Percentiles rank a stretch among this genome's conserved stretches.
Conservation (phyloP, 2,329 filamentous ascomycete genomes). For the Thielaviopsis euricoi region DNA sequence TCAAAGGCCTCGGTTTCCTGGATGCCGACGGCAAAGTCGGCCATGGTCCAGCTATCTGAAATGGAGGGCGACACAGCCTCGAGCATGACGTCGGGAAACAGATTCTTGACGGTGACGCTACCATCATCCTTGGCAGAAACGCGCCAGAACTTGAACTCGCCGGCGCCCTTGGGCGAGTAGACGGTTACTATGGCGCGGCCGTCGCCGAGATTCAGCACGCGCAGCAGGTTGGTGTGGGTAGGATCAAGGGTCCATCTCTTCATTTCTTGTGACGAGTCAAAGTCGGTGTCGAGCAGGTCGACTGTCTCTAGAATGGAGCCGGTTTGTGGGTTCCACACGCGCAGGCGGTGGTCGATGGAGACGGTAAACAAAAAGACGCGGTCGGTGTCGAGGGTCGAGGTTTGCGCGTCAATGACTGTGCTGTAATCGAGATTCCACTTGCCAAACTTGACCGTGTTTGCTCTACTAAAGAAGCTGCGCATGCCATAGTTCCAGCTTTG, state of each 20-base stretch:
- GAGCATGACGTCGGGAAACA: conserved; percentile 42
- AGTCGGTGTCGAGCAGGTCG: conserved; percentile 57
- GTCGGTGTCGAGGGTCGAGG: conserved; percentile 33
- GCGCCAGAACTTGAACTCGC: conserved; percentile 90
- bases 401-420: conserved; percentile 46
- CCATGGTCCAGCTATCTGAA: conserved; percentile 63
- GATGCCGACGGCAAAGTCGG: conserved; percentile 53
- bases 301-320: conserved; percentile 61
- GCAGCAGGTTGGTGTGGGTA: conserved; percentile 58
- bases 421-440: conserved; percentile 49
- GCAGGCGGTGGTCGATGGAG: conserved; percentile 74
- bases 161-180: conserved; percentile 72
- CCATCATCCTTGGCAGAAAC: conserved; percentile 49
- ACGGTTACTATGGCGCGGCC: conserved; percentile 50
- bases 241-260: conserved; percentile 67
- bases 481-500: conserved; percentile 55
- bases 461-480: conserved; percentile 46
- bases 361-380: conserved; percentile 47
- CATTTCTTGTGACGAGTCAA: conserved; percentile 45
- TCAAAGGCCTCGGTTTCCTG: conserved; percentile 37
- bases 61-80: conserved; percentile 50
- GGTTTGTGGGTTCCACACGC: conserved; percentile 75
- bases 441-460: conserved; percentile 46
- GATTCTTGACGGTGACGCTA: conserved; percentile 49
- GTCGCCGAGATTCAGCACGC: conserved; percentile 43